phyloP scores from a whole-genome alignment of 2,329 filamentous ascomycete species.

The Tetracladium maxilliforme region DNA sequence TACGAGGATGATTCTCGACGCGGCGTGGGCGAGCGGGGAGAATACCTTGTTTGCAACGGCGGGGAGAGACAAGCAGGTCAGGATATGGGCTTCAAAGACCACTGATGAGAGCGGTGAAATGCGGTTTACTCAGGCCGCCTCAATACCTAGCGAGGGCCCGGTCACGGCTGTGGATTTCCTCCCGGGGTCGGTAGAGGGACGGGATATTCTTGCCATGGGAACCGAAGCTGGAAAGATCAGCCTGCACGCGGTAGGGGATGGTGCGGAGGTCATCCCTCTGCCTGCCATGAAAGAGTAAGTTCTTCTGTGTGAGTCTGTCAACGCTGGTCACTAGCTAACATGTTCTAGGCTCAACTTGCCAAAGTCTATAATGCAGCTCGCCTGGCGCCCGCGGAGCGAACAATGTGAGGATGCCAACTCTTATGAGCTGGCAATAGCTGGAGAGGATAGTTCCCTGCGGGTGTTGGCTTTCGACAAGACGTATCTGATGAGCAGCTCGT shows the following conservation, averaged over 20 bases:
- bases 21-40: constrained; percentile 54
- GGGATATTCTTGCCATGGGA: constrained; percentile 34
- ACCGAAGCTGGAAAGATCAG: constrained; percentile 27
- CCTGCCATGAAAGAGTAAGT: no score
- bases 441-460: constrained; percentile 46
- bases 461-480: constrained; percentile 30
- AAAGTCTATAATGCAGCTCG: constrained; percentile 32
- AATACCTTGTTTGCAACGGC: constrained; percentile 63
- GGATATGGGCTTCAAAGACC: constrained; percentile 42
- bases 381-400: constrained; percentile 43
- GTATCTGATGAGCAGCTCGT: no score
- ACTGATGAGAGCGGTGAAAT: constrained; percentile 13
- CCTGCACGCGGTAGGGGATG: constrained; percentile 10
- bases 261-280: constrained; percentile 8
- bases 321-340: constrained; percentile 2
- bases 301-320: neutral
- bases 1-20: constrained; percentile 81
- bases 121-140: constrained; percentile 25
- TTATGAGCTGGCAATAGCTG: constrained; percentile 13
- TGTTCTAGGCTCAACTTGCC: constrained; percentile 23
- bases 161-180: constrained; percentile 62
- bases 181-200: constrained; percentile 16
- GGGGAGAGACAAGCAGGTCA: constrained; percentile 75
- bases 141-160: constrained; percentile 37
- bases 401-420: constrained; percentile 6